Percentiles rank a stretch among this genome's conserved stretches.
Evolutionary conservation across 2,329 filamentous ascomycete genomes (phyloP).

Genomic region (Trichoderma brevicompactum): DNA sequence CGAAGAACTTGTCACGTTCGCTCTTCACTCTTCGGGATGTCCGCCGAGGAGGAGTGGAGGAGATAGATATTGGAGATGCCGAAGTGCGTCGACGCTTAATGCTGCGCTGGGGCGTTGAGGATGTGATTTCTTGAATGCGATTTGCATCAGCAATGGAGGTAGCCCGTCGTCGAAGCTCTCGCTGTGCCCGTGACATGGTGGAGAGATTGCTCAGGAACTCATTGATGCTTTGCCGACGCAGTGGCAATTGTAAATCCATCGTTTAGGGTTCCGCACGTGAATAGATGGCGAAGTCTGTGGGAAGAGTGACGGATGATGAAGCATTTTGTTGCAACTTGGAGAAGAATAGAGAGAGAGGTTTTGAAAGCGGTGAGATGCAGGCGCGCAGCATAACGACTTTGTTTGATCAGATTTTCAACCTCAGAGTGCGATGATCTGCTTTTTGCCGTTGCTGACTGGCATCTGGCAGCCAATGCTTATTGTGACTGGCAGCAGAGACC

Average conservation of each 20-base stretch:
- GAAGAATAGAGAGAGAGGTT: background rate
- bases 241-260: conserved; percentile 5
- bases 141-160: conserved; percentile 18
- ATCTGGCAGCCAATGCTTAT: conserved; percentile 5
- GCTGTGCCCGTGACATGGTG: background rate
- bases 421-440: background rate
- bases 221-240: conserved; percentile 8
- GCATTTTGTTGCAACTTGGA: background rate
- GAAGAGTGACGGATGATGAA: background rate
- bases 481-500: background rate
- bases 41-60: conserved; percentile 24
- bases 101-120: conserved; percentile 16
- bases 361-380: conserved; percentile 11
- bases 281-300: background rate
- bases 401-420: background rate
- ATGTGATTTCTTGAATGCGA: conserved; percentile 20
- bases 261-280: background rate
- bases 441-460: background rate
- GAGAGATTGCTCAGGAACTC: conserved; percentile 9
- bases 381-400: background rate
- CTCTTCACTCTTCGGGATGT: background rate
- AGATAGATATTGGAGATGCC: conserved; percentile 32
- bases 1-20: conserved; percentile 36
- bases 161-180: background rate
- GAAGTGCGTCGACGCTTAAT: conserved; percentile 30